Evolutionary conservation across 2,329 filamentous ascomycete genomes (phyloP), one percentile per base, ranked within the genome.

Genomic region (Hymenoscyphus fructigenus): DNA sequence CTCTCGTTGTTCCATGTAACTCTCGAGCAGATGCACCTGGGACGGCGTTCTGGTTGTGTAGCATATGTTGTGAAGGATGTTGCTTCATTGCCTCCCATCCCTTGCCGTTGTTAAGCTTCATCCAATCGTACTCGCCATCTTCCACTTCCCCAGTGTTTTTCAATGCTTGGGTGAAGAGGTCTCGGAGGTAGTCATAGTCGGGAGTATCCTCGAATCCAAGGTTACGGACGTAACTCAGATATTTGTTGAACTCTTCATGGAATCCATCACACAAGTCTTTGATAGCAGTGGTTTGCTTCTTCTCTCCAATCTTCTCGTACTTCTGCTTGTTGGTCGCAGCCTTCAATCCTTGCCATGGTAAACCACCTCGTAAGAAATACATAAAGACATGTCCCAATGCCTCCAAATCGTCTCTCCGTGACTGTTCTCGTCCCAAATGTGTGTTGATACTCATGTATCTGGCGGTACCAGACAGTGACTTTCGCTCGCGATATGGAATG

Each of bases 361-460:
- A 81, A 7, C 86, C 87, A 57, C 88, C 88, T n/a, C 88, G 83
- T 56, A 91, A 78, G 77, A 91, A 91, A 78, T 91, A 91, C 83
- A 91, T 87, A 77, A 91, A 90, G 50, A 91, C 88, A 75, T 91
- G 88, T 23, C 88, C 88, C 14, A 91, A 81, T 15, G 95, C 95
- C 80, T 99, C 95, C 66, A 99, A 83, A 78, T 99, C 95, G 78
- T 99, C 95, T 79, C 95, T 86, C 76, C 95, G 89, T 65, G 94
- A 98, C 78, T 99, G 95, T 78, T 99, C 95, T 66, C 95, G 89
- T 62, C 95, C 95, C 70, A 98, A 81, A 84, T 99, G 95, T 64
- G 95, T 99, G 81, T 99, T 99, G 86, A 99, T 98, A 81, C 92
- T 96, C 95, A 98, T 98, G 80, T 99, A 99, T 77, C 95, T 88